A percentile compares a stretch with the other conserved stretches of the same genome.
phyloP scores from a whole-genome alignment of 2,329 filamentous ascomycete genomes.

The Corinectria fuckeliana region DNA sequence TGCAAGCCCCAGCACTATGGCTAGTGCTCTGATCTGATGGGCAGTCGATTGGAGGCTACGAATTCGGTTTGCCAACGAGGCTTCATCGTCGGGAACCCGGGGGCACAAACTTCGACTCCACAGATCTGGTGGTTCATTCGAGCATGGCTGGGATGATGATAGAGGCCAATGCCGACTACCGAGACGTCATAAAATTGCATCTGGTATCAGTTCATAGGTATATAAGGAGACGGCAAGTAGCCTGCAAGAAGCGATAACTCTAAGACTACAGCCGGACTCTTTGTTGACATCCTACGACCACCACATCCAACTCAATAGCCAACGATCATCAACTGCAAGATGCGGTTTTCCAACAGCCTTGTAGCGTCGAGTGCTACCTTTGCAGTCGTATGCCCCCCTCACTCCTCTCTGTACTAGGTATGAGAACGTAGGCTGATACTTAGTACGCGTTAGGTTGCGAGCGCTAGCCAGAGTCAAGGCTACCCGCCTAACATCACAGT shows the following conservation, averaged over 20 bases:
- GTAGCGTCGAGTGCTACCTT: background rate
- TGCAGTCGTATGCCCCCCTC: background rate
- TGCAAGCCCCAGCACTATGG: too few relatives aligned
- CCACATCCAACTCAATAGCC: background rate
- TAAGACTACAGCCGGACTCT: background rate
- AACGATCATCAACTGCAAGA: too few relatives aligned
- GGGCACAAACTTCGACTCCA: too few relatives aligned
- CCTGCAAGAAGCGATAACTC: background rate
- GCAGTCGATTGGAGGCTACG: too few relatives aligned
- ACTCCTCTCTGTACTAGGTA: background rate
- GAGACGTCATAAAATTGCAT: background rate
- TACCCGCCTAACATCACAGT: slow-evolving; percentile 9
- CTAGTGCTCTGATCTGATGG: too few relatives aligned
- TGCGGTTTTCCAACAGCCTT: background rate
- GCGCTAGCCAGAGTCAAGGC: background rate
- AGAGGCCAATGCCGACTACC: too few relatives aligned
- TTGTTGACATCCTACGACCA: too few relatives aligned
- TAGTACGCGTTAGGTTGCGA: background rate
- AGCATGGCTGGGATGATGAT: background rate
- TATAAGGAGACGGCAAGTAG: background rate
- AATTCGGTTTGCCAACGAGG: too few relatives aligned
- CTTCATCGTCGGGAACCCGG: too few relatives aligned
- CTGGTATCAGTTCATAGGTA: background rate
- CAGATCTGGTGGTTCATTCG: too few relatives aligned
- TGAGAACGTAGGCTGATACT: background rate